Evolutionary conservation across 2,329 filamentous ascomycete species (phyloP).

Genomic region (Diaporthe vexans): DNA sequence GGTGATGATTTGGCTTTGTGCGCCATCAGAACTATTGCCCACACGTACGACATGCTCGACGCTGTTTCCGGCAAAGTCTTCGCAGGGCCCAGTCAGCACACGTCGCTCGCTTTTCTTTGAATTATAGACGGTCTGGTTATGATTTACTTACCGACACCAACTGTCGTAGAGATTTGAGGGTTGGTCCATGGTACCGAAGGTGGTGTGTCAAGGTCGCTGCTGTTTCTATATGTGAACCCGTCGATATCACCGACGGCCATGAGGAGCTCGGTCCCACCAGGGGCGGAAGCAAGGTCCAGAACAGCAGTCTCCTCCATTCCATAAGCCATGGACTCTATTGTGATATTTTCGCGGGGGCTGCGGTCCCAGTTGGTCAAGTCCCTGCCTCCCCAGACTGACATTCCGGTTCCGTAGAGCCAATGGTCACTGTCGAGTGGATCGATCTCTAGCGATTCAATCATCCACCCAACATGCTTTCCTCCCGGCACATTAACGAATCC

Average conservation of each 20-base stretch:
- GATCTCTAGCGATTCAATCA: slow-evolving; percentile 71
- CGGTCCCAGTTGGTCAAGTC: slow-evolving; percentile 68
- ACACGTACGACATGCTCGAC: slow-evolving; percentile 63
- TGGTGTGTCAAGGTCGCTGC: slow-evolving; percentile 54
- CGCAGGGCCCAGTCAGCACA: slow-evolving; percentile 41
- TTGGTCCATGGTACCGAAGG: slow-evolving; percentile 61
- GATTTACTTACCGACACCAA: slow-evolving; percentile 53
- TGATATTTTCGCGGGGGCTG: slow-evolving; percentile 57
- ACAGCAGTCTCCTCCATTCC: slow-evolving; percentile 69
- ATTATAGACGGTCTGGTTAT: not conserved
- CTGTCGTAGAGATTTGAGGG: slow-evolving; percentile 60
- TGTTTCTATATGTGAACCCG: slow-evolving; percentile 62
- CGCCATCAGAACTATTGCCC: slow-evolving; percentile 57
- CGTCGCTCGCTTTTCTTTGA: not conserved
- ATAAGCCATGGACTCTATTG: slow-evolving; percentile 63
- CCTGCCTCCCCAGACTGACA: slow-evolving; percentile 55
- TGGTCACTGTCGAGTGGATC: slow-evolving; percentile 70
- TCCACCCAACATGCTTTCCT: slow-evolving; percentile 68
- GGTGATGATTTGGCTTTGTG: slow-evolving; percentile 58
- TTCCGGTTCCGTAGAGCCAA: slow-evolving; percentile 71
- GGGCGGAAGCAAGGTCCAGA: slow-evolving; percentile 62
- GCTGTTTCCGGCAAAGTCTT: slow-evolving; percentile 61
- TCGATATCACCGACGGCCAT: slow-evolving; percentile 65
- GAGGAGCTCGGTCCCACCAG: slow-evolving; percentile 64
- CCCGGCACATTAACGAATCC: slow-evolving; percentile 56